A percentile compares a stretch with the other conserved stretches of the same genome.
These are phyloP conservation scores for Phytophthora megakarya DNA, from an alignment of 352 stramenopile genomes.

Conservation along the genomic window DNA sequence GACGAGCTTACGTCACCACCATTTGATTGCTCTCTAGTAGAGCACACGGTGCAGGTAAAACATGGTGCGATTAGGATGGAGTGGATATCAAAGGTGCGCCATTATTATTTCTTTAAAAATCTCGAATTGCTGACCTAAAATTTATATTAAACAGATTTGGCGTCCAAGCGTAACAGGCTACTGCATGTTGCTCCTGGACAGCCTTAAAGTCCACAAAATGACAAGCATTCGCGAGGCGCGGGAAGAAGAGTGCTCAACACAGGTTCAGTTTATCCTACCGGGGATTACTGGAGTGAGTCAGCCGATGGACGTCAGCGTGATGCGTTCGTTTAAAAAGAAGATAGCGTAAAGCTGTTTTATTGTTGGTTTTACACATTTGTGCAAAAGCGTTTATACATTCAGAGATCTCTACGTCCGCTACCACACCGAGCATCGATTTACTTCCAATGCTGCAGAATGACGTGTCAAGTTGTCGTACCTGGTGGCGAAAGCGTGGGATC, in stretches of 20 bases:
- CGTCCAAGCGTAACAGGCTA: neutral
- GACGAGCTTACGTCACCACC: neutral
- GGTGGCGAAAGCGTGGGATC: neutral
- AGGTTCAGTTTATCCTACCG: too few species aligned
- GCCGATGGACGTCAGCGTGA: too few species aligned
- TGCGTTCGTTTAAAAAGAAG: neutral
- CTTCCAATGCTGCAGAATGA: neutral
- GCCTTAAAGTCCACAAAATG: too few species aligned
- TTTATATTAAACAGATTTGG: neutral
- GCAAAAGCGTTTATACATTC: neutral
- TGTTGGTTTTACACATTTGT: neutral
- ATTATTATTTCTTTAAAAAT: neutral
- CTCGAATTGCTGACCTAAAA: neutral
- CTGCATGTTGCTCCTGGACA: neutral
- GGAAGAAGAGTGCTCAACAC: too few species aligned
- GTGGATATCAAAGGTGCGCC: neutral
- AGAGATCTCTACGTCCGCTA: neutral
- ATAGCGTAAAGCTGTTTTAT: slow-evolving; percentile 6
- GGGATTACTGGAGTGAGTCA: too few species aligned
- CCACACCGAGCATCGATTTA: neutral
- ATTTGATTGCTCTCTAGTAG: neutral
- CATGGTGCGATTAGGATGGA: slow-evolving; percentile 9
- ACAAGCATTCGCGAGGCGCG: too few species aligned
- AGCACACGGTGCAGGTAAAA: neutral
- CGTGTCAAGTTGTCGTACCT: neutral